Evolutionary conservation across 768 basidiomycete genomes (phyloP).

Genomic region (Mycena kentingensis): DNA sequence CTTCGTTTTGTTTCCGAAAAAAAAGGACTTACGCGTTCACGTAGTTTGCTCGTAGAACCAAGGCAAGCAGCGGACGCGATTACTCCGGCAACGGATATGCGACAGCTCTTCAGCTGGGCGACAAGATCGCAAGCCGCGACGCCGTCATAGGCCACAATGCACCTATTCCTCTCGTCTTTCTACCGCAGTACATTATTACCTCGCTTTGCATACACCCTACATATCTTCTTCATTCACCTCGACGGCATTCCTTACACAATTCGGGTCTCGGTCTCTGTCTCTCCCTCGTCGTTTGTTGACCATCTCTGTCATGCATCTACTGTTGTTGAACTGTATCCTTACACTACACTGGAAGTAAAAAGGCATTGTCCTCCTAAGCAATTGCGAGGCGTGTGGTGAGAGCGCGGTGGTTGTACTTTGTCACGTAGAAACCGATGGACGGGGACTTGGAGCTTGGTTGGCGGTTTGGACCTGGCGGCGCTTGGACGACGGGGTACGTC

Average conservation of each 20-base stretch:
- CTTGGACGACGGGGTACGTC: constrained; percentile 52
- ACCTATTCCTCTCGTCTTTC: constrained; percentile 30
- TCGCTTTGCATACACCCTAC: constrained; percentile 20
- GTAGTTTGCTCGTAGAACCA: constrained; percentile 80
- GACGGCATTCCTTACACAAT: constrained; percentile 3
- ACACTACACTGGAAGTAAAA: constrained; percentile 18
- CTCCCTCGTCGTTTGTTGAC: constrained; percentile 20
- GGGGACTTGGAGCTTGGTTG: background rate
- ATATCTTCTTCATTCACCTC: constrained; percentile 2
- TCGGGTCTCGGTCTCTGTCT: constrained; percentile 16
- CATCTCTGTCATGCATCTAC: constrained; percentile 21
- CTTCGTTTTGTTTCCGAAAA: constrained; percentile 9
- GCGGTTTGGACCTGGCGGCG: constrained; percentile 34
- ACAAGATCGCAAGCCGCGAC: constrained; percentile 52
- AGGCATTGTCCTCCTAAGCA: constrained; percentile 6
- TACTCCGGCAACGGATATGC: constrained; percentile 65
- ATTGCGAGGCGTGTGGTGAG: background rate
- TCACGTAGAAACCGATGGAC: constrained; percentile 50
- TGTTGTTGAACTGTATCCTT: constrained; percentile 37
- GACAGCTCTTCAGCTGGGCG: constrained; percentile 80
- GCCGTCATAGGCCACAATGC: constrained; percentile 26
- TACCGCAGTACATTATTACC: constrained; percentile 12
- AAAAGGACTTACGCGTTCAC: constrained; percentile 10
- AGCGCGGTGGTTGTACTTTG: constrained; percentile 34
- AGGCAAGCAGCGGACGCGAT: constrained; percentile 77